phyloP scores from a whole-genome alignment of 495 filamentous ascomycete species.

The Echria macrotheca region DNA sequence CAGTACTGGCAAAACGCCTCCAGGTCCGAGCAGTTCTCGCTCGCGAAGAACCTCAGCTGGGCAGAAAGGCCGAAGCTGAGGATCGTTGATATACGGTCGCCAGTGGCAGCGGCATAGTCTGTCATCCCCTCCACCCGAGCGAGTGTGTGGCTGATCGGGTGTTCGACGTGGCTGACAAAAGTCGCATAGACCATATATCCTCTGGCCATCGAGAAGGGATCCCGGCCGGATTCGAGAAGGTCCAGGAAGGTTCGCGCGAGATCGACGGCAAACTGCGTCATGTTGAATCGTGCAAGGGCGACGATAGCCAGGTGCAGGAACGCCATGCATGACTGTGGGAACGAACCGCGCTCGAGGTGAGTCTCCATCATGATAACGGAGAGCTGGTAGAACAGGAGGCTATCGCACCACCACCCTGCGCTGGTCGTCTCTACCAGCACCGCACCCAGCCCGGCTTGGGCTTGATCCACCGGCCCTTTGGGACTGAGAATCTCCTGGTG shows the following conservation, averaged over 20 bases:
- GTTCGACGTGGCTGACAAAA: constrained; percentile 68
- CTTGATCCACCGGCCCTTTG: constrained; percentile 46
- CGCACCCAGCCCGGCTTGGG: constrained; percentile 60
- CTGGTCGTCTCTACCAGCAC: constrained; percentile 72
- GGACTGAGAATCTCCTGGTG: constrained; percentile 49
- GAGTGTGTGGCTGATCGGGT: constrained; percentile 55
- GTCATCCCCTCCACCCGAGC: constrained; percentile 60
- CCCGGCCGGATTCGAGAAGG: constrained; percentile 60
- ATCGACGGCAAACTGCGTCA: constrained; percentile 60
- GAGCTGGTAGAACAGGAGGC: constrained; percentile 69
- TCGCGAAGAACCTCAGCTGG: constrained; percentile 63
- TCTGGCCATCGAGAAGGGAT: constrained; percentile 64
- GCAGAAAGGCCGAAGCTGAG: constrained; percentile 69
- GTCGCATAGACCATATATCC: constrained; percentile 67
- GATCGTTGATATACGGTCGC: constrained; percentile 70
- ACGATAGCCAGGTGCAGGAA: constrained; percentile 73
- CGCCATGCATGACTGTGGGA: constrained; percentile 69
- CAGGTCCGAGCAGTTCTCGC: constrained; percentile 69
- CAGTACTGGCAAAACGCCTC: constrained; percentile 68
- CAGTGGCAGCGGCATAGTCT: constrained; percentile 64
- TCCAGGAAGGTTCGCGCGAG: constrained; percentile 58
- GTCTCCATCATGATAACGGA: constrained; percentile 65
- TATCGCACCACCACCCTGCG: constrained; percentile 79
- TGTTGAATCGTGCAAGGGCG: constrained; percentile 64
- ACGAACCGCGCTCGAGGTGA: constrained; percentile 59